Evolutionary conservation across 1,284 basidiomycete species (phyloP).

Genomic region (Leccinum pallidistipes): DNA sequence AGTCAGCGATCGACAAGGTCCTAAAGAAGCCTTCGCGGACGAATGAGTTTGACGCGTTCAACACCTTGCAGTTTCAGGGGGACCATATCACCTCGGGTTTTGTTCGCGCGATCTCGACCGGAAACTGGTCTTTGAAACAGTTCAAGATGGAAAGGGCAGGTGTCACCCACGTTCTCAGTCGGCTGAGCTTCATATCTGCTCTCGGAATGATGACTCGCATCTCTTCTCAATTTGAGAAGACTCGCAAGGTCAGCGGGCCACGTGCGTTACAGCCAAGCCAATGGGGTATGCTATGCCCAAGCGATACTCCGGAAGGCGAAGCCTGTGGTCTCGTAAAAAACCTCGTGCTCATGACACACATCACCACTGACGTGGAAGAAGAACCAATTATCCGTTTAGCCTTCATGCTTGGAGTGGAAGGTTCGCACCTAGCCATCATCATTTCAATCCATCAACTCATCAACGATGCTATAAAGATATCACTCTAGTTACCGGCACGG

Average conservation of each 20-base stretch:
- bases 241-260: conserved; percentile 97
- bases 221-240: conserved; percentile 99
- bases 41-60: conserved; percentile 94
- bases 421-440: conserved; percentile 40
- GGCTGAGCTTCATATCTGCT: conserved; percentile 95
- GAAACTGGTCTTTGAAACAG: conserved; percentile 98
- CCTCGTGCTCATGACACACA: conserved; percentile 98
- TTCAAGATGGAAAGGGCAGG: conserved; percentile 99
- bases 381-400: conserved; percentile 89
- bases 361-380: conserved; percentile 98
- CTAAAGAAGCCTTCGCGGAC: conserved; percentile 97
- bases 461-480: conserved; percentile 66
- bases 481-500: conserved; percentile 87
- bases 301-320: conserved; percentile 99
- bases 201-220: conserved; percentile 99
- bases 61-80: conserved; percentile 90
- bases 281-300: conserved; percentile 99
- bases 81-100: conserved; percentile 97
- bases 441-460: conserved; percentile 15
- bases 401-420: conserved; percentile 95
- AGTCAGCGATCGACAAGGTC: conserved; percentile 96
- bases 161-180: conserved; percentile 96
- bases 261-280: conserved; percentile 97
- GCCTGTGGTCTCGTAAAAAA: conserved; percentile 99
- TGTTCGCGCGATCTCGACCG: conserved; percentile 97